Evolutionary conservation across 139 green algal species (phyloP).

Genomic region (Picochlorum sp.): DNA sequence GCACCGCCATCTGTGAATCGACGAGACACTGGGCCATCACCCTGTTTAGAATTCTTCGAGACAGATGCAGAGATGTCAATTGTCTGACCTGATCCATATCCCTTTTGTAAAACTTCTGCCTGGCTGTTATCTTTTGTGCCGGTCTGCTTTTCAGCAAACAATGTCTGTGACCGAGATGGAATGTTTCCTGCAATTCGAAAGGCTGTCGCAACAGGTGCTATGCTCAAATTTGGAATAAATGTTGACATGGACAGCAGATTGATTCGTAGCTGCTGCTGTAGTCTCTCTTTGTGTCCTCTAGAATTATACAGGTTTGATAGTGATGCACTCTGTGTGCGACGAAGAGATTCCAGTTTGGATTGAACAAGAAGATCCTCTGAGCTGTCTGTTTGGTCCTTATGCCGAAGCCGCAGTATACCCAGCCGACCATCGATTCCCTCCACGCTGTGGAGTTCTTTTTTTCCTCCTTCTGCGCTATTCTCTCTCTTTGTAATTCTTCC

Average conservation of each 20-base stretch:
- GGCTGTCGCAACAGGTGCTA: constrained; percentile 13
- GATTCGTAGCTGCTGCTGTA: constrained; percentile 11
- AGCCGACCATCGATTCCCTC: not conserved
- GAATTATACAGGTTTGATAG: not conserved
- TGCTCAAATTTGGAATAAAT: constrained; percentile 10
- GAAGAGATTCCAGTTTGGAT: not conserved
- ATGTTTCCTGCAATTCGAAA: constrained; percentile 17
- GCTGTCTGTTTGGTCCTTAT: not conserved
- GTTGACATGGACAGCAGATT: constrained; percentile 17
- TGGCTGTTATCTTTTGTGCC: too few species aligned
- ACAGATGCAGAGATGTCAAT: not conserved
- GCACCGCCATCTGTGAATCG: not conserved
- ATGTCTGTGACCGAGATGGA: not conserved
- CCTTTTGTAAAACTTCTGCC: not conserved
- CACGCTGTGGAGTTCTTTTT: not conserved
- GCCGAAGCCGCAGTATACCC: not conserved
- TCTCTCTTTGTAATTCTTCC: not conserved
- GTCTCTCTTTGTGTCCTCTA: not conserved
- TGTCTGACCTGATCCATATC: not conserved
- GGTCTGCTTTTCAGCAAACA: too few species aligned
- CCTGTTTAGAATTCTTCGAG: not conserved
- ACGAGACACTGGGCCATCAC: not conserved
- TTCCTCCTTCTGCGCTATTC: not conserved
- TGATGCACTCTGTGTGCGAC: not conserved
- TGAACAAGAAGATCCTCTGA: not conserved